phyloP scores from a whole-genome alignment of 768 basidiomycete genomes.

The Piloderma croceum region DNA sequence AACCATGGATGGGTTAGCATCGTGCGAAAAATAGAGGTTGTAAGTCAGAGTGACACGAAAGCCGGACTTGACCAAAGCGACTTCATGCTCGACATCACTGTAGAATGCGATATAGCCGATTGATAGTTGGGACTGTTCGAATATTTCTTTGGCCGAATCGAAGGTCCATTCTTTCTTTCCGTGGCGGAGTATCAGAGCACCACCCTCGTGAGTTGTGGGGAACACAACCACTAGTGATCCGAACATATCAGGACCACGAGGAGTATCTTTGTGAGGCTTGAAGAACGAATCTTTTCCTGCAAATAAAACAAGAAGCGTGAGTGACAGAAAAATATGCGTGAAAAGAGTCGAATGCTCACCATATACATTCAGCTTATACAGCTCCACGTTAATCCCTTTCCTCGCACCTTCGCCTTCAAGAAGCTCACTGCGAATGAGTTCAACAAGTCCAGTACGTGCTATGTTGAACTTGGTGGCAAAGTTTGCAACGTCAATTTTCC shows the following conservation, averaged over 20 bases:
- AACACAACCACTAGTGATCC: slow-evolving; percentile 49
- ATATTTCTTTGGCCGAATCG: slow-evolving; percentile 27
- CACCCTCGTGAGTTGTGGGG: slow-evolving; percentile 42
- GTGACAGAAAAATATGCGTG: background rate
- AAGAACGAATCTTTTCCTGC: slow-evolving; percentile 41
- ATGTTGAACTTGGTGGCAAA: slow-evolving; percentile 29
- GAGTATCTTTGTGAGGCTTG: slow-evolving; percentile 47
- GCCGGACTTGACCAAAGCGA: slow-evolving; percentile 29
- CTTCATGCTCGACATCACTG: slow-evolving; percentile 41
- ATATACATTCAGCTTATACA: slow-evolving; percentile 45
- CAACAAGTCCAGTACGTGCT: slow-evolving; percentile 20
- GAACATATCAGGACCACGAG: slow-evolving; percentile 39
- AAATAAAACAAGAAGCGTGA: background rate
- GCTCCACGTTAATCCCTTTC: slow-evolving; percentile 23
- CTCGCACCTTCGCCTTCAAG: slow-evolving; percentile 15
- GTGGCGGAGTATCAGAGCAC: slow-evolving; percentile 34
- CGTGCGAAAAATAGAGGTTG: slow-evolving; percentile 30
- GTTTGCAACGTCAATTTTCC: slow-evolving; percentile 20
- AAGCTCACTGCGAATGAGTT: slow-evolving; percentile 18
- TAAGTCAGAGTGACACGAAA: slow-evolving; percentile 38
- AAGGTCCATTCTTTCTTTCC: slow-evolving; percentile 29
- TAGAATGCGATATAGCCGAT: slow-evolving; percentile 28
- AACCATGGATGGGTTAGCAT: slow-evolving; percentile 1
- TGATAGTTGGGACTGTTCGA: slow-evolving; percentile 5
- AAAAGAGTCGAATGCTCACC: slow-evolving; percentile 21